Base-by-base conservation (phyloP, 2,329 filamentous ascomycete genomes). In the Botrytis pseudocinerea region DNA sequence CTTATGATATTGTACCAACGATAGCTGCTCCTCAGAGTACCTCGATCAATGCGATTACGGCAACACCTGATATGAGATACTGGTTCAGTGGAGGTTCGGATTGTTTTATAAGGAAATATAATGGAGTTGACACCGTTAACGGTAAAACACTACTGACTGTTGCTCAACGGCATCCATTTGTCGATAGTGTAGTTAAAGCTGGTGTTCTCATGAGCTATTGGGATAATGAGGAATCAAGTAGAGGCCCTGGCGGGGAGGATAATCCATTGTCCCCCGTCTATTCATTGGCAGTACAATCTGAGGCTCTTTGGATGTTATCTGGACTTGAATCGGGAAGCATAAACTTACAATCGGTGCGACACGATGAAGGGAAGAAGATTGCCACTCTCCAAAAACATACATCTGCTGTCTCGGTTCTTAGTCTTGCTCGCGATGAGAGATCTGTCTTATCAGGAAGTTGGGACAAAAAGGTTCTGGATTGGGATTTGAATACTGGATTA, bases 1-100 rank as follows among this genome's bases (percentile, higher is more conserved):
- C 92, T 2, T 99, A 98, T 84, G 96, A 99, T 81, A 97, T 99
- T 74, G 92, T 97, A 1, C 96, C 96, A 2, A 98, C 96, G 35
- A 98, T 98, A 84, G 96, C 96, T 2, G 96, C 96, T 4, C 96
- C 96, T 1, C 95, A 98, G 82, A 93, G 94, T 75, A 99, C 96
- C 4, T 98, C 94, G 70, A 93, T 99, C 82, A 99, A 99, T 80
- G 92, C 94, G 16, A 89, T 99, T 73, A 91, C 94, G 38, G 91
- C 96, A 46, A 99, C 96, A 0, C 95, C 94, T 2, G 96, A 99
- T 82, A 91, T 98, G 86, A 89, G 94, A 72, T 98, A 94, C 88
- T 95, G 97, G 82, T 95, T 98, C 81, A 97, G 92, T 18, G 96
- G 96, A 54, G 96, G 96, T 0, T 92, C 93, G 0, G 96, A 99